Base-by-base conservation (phyloP, 805 yeast species). In the Wickerhamomyces pijperi region DNA sequence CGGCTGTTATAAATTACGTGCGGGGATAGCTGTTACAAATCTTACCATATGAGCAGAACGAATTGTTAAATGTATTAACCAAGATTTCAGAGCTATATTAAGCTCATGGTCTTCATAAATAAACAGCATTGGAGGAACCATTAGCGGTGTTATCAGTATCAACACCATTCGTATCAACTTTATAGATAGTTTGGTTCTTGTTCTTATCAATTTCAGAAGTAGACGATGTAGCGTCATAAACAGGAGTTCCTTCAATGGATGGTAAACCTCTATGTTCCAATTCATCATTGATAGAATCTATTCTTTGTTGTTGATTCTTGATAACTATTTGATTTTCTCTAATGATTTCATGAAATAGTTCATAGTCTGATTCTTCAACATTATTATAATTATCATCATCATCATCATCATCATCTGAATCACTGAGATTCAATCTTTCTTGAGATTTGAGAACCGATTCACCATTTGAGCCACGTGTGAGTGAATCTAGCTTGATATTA, bases 281-380 rank as follows among this genome's bases (percentile, higher is more conserved):
- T 50, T 79, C 84, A 16, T 59, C 51, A 25, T 65, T 61, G 16
- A 78, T 50, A 0, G 66, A 64, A 3, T 56, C 59, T 3, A 76
- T 50, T 42, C 81, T 58, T 31, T 63, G 60, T 11, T 53, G 42
- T 50, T 78, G 79, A 49, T 72, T 77, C 3, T 54, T 47, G 18
- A 78, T 59, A n/a, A 78, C 82, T 3, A 54, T 51, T 12, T 62
- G 56, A 53, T 81, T 81, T 46, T 80, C 88, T 8, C 51, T 48
- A 15, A 78, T 64, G 9, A 78, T 67, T n/a, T 74, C 80, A 5
- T 48, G 53, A 55, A 71, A 80, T 14, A 81, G 50, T 14, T 59
- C 54, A n/a, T 61, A 50, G 49, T 79, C 85, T 12, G 63, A 63
- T 4, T 58, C 60, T 17, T 61, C 55, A 11, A 56, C 47, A 8